phyloP scores from a whole-genome alignment of 164 flowering plant species.

The Echeveria elegans region DNA sequence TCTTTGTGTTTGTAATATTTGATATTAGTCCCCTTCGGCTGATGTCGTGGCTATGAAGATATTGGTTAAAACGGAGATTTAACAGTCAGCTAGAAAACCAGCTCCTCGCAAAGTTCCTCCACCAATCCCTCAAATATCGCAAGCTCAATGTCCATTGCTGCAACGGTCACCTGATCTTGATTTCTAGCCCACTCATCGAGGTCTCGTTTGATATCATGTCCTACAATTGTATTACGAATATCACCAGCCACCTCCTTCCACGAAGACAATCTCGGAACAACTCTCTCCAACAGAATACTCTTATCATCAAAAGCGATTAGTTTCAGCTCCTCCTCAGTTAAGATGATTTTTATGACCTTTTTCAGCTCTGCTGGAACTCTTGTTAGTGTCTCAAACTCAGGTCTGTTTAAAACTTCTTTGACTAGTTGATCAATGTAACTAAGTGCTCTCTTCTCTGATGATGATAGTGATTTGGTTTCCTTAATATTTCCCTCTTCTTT shows the following conservation, averaged over 20 bases:
- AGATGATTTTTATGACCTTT: slow-evolving; percentile 44
- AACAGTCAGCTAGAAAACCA: slow-evolving; percentile 8
- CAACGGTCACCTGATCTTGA: slow-evolving; percentile 28
- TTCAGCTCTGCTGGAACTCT: slow-evolving; percentile 38
- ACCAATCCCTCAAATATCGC: slow-evolving; percentile 40
- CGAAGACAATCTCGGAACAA: slow-evolving; percentile 44
- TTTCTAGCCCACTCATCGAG: slow-evolving; percentile 38
- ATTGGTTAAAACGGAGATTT: neutral
- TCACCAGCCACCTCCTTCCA: slow-evolving; percentile 55
- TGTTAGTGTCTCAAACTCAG: slow-evolving; percentile 9
- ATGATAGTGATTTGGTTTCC: slow-evolving; percentile 7
- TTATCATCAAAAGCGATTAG: slow-evolving; percentile 4
- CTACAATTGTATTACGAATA: slow-evolving; percentile 85
- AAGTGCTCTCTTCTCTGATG: neutral
- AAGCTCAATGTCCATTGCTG: slow-evolving; percentile 37
- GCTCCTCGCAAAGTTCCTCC: slow-evolving; percentile 54
- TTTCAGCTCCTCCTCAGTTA: slow-evolving; percentile 37
- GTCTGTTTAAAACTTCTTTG: slow-evolving; percentile 17
- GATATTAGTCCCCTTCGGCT: neutral
- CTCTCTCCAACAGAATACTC: slow-evolving; percentile 28
- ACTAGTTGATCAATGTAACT: neutral
- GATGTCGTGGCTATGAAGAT: neutral
- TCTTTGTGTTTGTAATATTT: neutral
- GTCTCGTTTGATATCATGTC: slow-evolving; percentile 43
- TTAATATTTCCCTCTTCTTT: slow-evolving; percentile 15